These are phyloP conservation scores for Mentha longifolia DNA, from an alignment of 257 asterid genomes.

Conservation along the genomic window DNA sequence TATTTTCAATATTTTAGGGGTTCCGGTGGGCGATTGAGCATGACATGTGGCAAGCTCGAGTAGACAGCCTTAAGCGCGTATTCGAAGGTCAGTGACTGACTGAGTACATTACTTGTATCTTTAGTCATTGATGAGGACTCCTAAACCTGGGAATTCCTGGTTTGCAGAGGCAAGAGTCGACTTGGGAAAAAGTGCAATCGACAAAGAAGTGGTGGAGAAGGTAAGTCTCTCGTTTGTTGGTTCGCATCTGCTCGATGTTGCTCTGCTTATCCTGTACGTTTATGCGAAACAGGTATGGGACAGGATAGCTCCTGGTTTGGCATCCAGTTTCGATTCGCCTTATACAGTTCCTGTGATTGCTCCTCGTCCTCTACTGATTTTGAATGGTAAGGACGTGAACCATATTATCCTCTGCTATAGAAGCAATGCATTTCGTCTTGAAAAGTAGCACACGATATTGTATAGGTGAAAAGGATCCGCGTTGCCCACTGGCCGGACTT, in stretches of 20 bases:
- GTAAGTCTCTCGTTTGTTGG: slow-evolving; percentile 43
- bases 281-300: slow-evolving; percentile 74
- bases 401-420: background rate
- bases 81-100: slow-evolving; percentile 65
- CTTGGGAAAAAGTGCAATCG: slow-evolving; percentile 61
- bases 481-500: slow-evolving; percentile 74
- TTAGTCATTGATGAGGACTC: too few relatives aligned
- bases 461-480: slow-evolving; percentile 78
- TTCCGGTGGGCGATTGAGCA: slow-evolving; percentile 94
- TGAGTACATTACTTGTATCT: background rate
- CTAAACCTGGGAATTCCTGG: background rate
- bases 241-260: slow-evolving; percentile 14
- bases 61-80: slow-evolving; percentile 77
- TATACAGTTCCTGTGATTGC: slow-evolving; percentile 65
- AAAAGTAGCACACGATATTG: background rate
- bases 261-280: background rate
- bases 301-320: slow-evolving; percentile 88
- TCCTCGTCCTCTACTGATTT: slow-evolving; percentile 83
- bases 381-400: slow-evolving; percentile 57
- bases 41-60: slow-evolving; percentile 91
- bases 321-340: slow-evolving; percentile 76
- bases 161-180: slow-evolving; percentile 78
- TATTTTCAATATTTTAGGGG: slow-evolving; percentile 49
- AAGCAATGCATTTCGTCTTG: background rate
- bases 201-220: slow-evolving; percentile 85